Conservation (phyloP, 2,329 filamentous ascomycete species). For the Colletotrichum musae region DNA sequence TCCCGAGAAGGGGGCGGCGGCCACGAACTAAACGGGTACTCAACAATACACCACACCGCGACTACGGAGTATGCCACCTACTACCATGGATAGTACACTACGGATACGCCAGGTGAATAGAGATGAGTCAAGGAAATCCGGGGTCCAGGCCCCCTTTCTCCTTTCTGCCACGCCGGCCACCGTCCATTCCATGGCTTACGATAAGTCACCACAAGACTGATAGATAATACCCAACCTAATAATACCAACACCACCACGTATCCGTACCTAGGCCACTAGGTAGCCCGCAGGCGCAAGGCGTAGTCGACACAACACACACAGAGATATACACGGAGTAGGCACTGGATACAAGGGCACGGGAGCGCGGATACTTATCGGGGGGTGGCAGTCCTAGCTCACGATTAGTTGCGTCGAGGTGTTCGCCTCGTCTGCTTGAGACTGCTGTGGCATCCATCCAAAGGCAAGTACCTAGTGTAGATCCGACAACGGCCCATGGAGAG, state of each 20-base stretch:
- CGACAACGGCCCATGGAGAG: slow-evolving; percentile 20
- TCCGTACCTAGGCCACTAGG: neutral
- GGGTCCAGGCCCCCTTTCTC: slow-evolving; percentile 27
- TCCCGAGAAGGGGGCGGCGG: slow-evolving; percentile 19
- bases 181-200: slow-evolving; percentile 15
- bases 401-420: slow-evolving; percentile 15
- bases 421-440: slow-evolving; percentile 5
- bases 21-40: neutral
- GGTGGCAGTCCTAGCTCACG: slow-evolving; percentile 7
- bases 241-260: too few relatives aligned
- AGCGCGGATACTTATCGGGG: slow-evolving; percentile 18
- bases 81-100: too few relatives aligned
- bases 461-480: slow-evolving; percentile 7
- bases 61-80: too few relatives aligned
- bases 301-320: slow-evolving; percentile 4
- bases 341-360: slow-evolving; percentile 27
- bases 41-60: too few relatives aligned
- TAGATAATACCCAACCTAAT: slow-evolving; percentile 17
- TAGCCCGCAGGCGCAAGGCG: neutral
- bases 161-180: slow-evolving; percentile 11
- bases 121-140: slow-evolving; percentile 43
- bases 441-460: neutral
- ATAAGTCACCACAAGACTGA: slow-evolving; percentile 7
- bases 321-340: slow-evolving; percentile 28
- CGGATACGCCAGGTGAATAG: neutral